A percentile compares a stretch with the other conserved stretches of the same genome.
Conservation (phyloP, 1,284 basidiomycete genomes). For the Caloboletus firmus region DNA sequence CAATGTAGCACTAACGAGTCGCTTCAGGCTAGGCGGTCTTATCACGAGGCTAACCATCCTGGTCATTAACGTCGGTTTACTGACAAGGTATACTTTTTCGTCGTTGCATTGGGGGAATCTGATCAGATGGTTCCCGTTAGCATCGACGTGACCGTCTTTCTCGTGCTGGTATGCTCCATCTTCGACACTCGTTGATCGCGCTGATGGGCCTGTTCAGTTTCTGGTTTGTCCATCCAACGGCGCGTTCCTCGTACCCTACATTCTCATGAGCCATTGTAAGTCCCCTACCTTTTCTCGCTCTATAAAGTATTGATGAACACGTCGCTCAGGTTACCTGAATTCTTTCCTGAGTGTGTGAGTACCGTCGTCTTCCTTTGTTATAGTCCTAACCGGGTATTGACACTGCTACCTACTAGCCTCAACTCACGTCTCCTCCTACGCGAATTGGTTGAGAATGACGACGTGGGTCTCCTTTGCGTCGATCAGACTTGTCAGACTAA, state of each 20-base stretch:
- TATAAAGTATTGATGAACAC: background rate
- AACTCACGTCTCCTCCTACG: conserved; percentile 33
- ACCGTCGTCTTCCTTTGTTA: background rate
- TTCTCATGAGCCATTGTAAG: conserved; percentile 36
- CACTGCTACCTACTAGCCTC: conserved; percentile 12
- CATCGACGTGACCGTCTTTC: conserved; percentile 32
- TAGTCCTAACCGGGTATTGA: background rate
- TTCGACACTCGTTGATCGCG: background rate
- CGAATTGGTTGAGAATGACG: conserved; percentile 29
- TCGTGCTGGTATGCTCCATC: conserved; percentile 25
- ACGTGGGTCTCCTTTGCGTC: conserved; percentile 13
- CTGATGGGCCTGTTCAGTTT: conserved; percentile 20
- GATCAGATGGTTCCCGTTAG: conserved; percentile 5
- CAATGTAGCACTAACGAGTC: background rate
- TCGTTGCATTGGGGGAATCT: background rate
- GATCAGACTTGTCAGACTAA: background rate
- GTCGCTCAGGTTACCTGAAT: conserved; percentile 29
- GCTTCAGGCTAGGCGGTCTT: conserved; percentile 28
- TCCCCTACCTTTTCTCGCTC: background rate
- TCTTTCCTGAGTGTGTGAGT: conserved; percentile 37
- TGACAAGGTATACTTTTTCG: conserved; percentile 29
- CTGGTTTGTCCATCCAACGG: conserved; percentile 35
- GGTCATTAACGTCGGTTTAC: conserved; percentile 33
- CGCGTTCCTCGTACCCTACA: conserved; percentile 34
- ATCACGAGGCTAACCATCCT: conserved; percentile 32